A percentile compares a stretch with the other conserved stretches of the same genome.
Evolutionary conservation across 495 filamentous ascomycete genomes (phyloP).

Genomic region (Clavariopsis aquatica): DNA sequence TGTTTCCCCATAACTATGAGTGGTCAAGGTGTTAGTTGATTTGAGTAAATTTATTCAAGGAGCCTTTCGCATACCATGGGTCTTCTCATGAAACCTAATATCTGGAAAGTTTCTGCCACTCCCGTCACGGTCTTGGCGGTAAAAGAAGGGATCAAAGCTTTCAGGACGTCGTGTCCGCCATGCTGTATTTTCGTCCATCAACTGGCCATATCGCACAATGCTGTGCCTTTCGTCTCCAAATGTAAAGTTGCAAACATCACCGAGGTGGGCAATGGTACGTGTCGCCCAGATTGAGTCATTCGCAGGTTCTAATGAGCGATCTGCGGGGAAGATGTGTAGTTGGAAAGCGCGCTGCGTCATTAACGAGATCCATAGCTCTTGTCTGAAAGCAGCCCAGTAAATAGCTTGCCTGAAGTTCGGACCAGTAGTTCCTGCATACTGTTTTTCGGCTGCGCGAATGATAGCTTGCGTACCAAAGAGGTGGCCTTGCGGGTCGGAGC

Average conservation of each 20-base stretch:
- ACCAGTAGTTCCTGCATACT: conserved; percentile 18
- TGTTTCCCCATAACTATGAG: conserved; percentile 33
- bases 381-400: conserved; percentile 35
- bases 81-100: conserved; percentile 30
- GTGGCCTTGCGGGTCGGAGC: conserved; percentile 33
- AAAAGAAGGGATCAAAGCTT: conserved; percentile 31
- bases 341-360: conserved; percentile 33
- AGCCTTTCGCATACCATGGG: conserved; percentile 15
- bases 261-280: conserved; percentile 34
- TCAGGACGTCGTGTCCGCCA: conserved; percentile 26
- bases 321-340: conserved; percentile 30
- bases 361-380: conserved; percentile 35
- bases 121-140: conserved; percentile 27
- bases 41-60: background rate
- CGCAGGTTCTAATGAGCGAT: conserved; percentile 29
- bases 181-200: conserved; percentile 30
- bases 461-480: conserved; percentile 34
- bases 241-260: conserved; percentile 32
- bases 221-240: conserved; percentile 33
- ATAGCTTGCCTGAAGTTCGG: conserved; percentile 32
- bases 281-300: conserved; percentile 33
- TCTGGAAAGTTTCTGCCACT: conserved; percentile 35
- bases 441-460: conserved; percentile 29
- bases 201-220: conserved; percentile 18
- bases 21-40: background rate